Evolutionary conservation across 1,139 yeast species (phyloP).

Genomic region (Taphrina pruni): DNA sequence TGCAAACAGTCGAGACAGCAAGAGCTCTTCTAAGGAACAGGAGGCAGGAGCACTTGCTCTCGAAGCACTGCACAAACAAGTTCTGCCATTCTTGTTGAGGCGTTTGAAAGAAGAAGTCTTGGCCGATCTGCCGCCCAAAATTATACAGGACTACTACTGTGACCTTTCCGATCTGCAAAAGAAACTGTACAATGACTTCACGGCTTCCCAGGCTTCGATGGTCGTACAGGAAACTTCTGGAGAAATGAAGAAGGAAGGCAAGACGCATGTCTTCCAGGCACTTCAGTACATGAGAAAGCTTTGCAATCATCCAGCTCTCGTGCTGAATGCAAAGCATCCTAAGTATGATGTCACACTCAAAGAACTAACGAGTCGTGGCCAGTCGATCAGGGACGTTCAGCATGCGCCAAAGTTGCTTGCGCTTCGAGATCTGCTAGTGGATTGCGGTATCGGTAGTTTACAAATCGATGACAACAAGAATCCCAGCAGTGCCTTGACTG

Average conservation of each 20-base stretch:
- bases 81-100: constrained; percentile 91
- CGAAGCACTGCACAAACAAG: constrained; percentile 95
- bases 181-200: constrained; percentile 85
- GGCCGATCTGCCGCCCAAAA: constrained; percentile 95
- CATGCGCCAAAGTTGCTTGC: constrained; percentile 93
- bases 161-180: constrained; percentile 90
- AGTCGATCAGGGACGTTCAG: constrained; percentile 70
- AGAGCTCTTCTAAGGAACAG: constrained; percentile 90
- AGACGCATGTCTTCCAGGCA: constrained; percentile 96
- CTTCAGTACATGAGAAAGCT: constrained; percentile 95
- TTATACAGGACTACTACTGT: constrained; percentile 97
- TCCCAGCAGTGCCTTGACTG: constrained; percentile 56
- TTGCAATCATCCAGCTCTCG: constrained; percentile 95
- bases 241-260: constrained; percentile 59
- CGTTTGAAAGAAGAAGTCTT: constrained; percentile 95
- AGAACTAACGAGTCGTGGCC: constrained; percentile 64
- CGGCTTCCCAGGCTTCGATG: constrained; percentile 83
- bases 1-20: constrained; percentile 89
- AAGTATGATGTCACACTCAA: constrained; percentile 69
- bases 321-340: constrained; percentile 84
- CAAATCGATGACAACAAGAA: constrained; percentile 47
- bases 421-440: constrained; percentile 75
- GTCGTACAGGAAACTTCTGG: constrained; percentile 56
- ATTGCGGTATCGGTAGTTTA: constrained; percentile 88
- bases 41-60: constrained; percentile 96